Percentiles rank a stretch among this genome's conserved stretches.
Evolutionary conservation across 2,329 filamentous ascomycete species (phyloP).

Genomic region (Colletotrichum sp.): DNA sequence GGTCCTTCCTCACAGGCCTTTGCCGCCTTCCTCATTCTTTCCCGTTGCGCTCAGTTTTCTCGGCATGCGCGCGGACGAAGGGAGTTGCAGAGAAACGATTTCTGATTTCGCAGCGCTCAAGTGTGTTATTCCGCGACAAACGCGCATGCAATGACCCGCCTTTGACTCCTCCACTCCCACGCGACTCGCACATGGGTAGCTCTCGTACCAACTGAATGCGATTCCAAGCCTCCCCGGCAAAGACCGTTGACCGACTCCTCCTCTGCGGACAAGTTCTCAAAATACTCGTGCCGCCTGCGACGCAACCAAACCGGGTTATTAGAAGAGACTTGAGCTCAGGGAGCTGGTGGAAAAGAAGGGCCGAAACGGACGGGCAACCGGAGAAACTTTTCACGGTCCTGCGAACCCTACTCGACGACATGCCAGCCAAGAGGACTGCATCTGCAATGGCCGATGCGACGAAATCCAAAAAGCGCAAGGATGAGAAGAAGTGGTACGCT

Average conservation of each 20-base stretch:
- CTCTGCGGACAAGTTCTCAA: background rate
- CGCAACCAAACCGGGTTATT: background rate
- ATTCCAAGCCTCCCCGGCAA: constrained; percentile 8
- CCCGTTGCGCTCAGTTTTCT: background rate
- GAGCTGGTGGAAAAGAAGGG: background rate
- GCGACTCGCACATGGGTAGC: constrained; percentile 9
- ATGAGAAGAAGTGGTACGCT: constrained; percentile 66
- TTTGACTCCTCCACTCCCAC: constrained; percentile 16
- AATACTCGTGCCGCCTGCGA: background rate
- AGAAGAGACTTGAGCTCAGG: background rate
- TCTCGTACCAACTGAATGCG: constrained; percentile 13
- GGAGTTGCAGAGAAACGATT: background rate
- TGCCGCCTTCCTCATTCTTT: constrained; percentile 4
- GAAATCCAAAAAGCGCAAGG: constrained; percentile 52
- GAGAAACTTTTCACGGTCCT: background rate
- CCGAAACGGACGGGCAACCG: background rate
- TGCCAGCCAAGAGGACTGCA: constrained; percentile 18
- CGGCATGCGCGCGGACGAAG: constrained; percentile 16
- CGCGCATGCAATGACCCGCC: background rate
- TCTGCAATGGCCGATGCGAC: background rate
- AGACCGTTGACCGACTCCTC: background rate
- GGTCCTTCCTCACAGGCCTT: constrained; percentile 14
- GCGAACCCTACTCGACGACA: background rate
- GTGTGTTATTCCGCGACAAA: background rate
- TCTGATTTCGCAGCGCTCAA: background rate